Conservation (phyloP, 2,329 filamentous ascomycete genomes). For the Aspergillus tubingensis region DNA sequence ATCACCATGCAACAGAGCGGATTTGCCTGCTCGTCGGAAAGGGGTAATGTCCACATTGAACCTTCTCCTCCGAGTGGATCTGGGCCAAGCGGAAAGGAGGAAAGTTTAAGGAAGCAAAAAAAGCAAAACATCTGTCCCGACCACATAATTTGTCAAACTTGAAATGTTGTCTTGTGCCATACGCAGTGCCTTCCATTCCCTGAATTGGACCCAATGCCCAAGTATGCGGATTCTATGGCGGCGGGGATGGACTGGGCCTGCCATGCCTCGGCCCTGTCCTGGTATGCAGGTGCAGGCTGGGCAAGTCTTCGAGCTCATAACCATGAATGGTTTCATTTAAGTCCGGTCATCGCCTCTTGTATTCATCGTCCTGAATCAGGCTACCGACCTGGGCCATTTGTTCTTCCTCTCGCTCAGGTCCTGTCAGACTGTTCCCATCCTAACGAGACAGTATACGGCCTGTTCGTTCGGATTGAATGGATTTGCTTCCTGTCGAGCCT, state of each 20-base stretch:
- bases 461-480: neutral
- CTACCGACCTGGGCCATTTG: neutral
- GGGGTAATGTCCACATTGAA: too few relatives aligned
- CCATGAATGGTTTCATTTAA: neutral
- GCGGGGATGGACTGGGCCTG: conserved; percentile 8
- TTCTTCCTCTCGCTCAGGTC: neutral
- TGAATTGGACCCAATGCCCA: conserved; percentile 6
- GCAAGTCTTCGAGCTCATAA: neutral
- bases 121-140: neutral
- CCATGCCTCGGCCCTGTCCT: conserved; percentile 7
- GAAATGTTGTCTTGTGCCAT: neutral
- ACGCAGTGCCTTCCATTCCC: neutral
- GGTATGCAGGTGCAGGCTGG: conserved; percentile 14
- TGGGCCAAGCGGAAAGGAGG: neutral
- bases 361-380: neutral
- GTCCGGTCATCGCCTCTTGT: neutral
- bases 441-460: neutral
- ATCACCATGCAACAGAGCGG: too few relatives aligned
- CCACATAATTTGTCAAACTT: neutral
- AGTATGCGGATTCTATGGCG: conserved; percentile 8
- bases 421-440: neutral
- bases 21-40: too few relatives aligned
- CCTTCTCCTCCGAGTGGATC: too few relatives aligned
- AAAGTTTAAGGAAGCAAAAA: neutral
- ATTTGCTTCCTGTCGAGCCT: neutral